Evolutionary conservation across 2,329 filamentous ascomycete genomes (phyloP), one percentile per base, ranked within the genome.

Genomic region (Curvularia verruculosa): DNA sequence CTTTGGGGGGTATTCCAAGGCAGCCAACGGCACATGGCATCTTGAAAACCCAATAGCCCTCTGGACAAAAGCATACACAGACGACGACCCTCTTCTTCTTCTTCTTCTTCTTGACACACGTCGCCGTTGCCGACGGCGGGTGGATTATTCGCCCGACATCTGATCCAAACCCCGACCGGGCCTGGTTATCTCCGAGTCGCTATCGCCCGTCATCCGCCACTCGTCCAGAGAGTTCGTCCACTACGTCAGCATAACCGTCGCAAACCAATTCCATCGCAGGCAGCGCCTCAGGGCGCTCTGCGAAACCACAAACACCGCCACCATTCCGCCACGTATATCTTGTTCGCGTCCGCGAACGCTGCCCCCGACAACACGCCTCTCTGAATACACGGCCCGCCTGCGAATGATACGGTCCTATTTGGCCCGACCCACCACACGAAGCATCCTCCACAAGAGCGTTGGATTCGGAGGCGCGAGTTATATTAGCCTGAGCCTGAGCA

Each of bases 341-440:
- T 43, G 21, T 15, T 31, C 49, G 37, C 49, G 21, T n/a, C n/a
- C 37, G 21, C 28, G 29, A 8, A 43, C 36, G 4, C 23, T 29
- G 15, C 21, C 29, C 5, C 37, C 43, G 4, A 29, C 28, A 19
- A 12, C 21, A 18, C 34, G 18, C 43, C 29, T 44, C 29, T 31
- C 49, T 23, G 46, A 36, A 36, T 50, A 54, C 29, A 43, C 50
- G n/a, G 48, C 44, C 64, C 74, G 72, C 66, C 68, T 75, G 65
- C 72, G 69, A 57, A 64, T 72, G 72, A 70, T 76, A 63, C 70
- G 72, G 64, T 63, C 60, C 23, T 68, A 67, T 49, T 28, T 72
- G 24, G 48, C 64, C 9, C 64, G 67, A 51, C 64, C 66, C n/a
- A 61, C 48, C 52, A 63, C 69, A 46, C 60, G 66, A 18, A 59